phyloP scores from a whole-genome alignment of 768 basidiomycete species.

The Rhizopogon salebrosus region DNA sequence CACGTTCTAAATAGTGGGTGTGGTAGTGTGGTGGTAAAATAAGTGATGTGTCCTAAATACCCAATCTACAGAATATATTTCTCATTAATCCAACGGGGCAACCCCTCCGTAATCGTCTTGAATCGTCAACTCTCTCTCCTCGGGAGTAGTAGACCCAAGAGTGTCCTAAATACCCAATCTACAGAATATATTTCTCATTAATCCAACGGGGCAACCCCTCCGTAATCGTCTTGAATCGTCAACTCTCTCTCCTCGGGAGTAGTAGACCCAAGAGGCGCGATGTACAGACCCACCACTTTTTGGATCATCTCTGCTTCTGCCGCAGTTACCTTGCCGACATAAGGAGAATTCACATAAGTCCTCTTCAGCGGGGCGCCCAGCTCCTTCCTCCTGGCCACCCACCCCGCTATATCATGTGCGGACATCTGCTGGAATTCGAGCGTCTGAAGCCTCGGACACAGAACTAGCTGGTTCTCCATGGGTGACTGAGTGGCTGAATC shows the following conservation, averaged over 20 bases:
- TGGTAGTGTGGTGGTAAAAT: background rate
- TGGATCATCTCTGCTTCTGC: slow-evolving; percentile 13
- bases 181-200: background rate
- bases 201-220: background rate
- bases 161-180: slow-evolving; percentile 2
- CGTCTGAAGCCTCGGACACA: slow-evolving; percentile 41
- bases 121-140: slow-evolving; percentile 35
- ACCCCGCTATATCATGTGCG: slow-evolving; percentile 26
- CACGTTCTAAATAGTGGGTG: background rate
- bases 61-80: background rate
- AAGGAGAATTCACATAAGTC: slow-evolving; percentile 40
- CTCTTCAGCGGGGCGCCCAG: slow-evolving; percentile 43
- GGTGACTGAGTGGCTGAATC: slow-evolving; percentile 4
- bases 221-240: slow-evolving; percentile 11
- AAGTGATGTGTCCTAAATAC: background rate
- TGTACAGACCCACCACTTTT: slow-evolving; percentile 14
- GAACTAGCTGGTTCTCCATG: slow-evolving; percentile 11
- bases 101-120: slow-evolving; percentile 4
- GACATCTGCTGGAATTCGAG: slow-evolving; percentile 43
- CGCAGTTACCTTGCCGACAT: slow-evolving; percentile 16
- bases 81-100: background rate
- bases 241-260: slow-evolving; percentile 43
- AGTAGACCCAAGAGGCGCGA: slow-evolving; percentile 30
- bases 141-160: slow-evolving; percentile 37
- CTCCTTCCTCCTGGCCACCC: slow-evolving; percentile 30